phyloP scores from a whole-genome alignment of 257 asterid genomes.

The Solanum rostratum region DNA sequence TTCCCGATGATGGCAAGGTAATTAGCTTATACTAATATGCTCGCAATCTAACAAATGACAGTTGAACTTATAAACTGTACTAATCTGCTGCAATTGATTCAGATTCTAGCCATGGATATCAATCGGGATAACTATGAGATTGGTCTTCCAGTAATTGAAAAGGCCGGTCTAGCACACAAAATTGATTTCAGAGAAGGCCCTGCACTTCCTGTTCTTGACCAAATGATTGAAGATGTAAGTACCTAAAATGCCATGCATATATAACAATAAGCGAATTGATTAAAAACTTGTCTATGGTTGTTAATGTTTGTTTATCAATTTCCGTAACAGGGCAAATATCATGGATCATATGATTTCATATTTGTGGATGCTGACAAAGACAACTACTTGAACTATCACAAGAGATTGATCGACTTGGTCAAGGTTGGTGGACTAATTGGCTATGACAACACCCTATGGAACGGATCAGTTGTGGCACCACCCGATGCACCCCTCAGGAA shows the following conservation, averaged over 20 bases:
- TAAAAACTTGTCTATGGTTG: not conserved
- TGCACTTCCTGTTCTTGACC: constrained; percentile 10
- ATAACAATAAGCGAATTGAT: not conserved
- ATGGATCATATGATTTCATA: constrained; percentile 47
- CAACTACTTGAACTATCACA: constrained; percentile 50
- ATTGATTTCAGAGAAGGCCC: constrained; percentile 23
- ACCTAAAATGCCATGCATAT: not conserved
- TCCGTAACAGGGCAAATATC: constrained; percentile 30
- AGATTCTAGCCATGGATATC: constrained; percentile 47
- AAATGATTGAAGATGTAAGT: constrained; percentile 8
- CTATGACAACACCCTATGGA: constrained; percentile 59
- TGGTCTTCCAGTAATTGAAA: constrained; percentile 44
- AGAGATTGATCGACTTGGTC: constrained; percentile 30
- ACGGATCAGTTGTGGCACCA: constrained; percentile 29
- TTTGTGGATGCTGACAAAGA: constrained; percentile 69
- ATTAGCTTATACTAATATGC: not conserved
- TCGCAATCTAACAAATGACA: not conserved
- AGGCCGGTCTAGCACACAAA: constrained; percentile 37
- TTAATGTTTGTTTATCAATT: not conserved
- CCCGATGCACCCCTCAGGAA: constrained; percentile 36
- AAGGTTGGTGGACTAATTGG: constrained; percentile 53
- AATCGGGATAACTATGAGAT: constrained; percentile 37
- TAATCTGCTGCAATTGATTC: not conserved
- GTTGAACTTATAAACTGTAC: no score
- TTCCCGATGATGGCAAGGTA: constrained; percentile 47